Percentiles rank a stretch among this genome's conserved stretches.
Evolutionary conservation across 2,329 filamentous ascomycete species (phyloP).

Genomic region (Fusarium buharicum): DNA sequence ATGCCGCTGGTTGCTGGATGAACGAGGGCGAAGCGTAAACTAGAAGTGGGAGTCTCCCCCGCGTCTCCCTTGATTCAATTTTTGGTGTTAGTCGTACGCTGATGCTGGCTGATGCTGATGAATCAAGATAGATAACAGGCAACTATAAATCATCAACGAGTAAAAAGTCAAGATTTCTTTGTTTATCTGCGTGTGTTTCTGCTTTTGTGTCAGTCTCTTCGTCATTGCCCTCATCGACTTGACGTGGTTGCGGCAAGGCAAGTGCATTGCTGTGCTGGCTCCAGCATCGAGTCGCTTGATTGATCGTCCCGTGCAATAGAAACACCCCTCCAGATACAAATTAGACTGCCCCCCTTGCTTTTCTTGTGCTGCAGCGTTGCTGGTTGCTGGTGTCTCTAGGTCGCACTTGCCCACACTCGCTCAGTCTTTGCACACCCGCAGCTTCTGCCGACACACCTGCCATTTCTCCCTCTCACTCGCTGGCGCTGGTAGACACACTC

Average conservation of each 20-base stretch:
- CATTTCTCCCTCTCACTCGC: conserved; percentile 15
- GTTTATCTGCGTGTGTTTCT: conserved; percentile 32
- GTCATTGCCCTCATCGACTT: conserved; percentile 36
- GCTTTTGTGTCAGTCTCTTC: conserved; percentile 35
- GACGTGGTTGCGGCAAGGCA: conserved; percentile 25
- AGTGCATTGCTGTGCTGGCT: conserved; percentile 38
- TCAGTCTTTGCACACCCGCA: conserved; percentile 32
- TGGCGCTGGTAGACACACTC: neutral
- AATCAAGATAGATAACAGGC: conserved; percentile 28
- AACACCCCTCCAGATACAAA: conserved; percentile 16
- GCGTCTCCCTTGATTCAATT: conserved; percentile 5
- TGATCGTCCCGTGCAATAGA: conserved; percentile 30
- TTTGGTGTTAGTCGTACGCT: conserved; percentile 7
- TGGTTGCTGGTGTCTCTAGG: conserved; percentile 16
- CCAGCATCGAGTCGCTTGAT: conserved; percentile 39
- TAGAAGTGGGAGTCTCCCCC: neutral
- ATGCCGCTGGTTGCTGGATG: conserved; percentile 29
- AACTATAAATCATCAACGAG: conserved; percentile 19
- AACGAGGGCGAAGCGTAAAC: conserved; percentile 25
- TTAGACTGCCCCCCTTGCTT: conserved; percentile 31
- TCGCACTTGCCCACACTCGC: conserved; percentile 33
- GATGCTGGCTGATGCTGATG: conserved; percentile 10
- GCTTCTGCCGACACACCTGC: conserved; percentile 21
- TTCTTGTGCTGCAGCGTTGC: conserved; percentile 13
- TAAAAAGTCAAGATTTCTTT: conserved; percentile 13